Conservation (phyloP, 73 alveolate genomes). For the Effrenium voratum region DNA sequence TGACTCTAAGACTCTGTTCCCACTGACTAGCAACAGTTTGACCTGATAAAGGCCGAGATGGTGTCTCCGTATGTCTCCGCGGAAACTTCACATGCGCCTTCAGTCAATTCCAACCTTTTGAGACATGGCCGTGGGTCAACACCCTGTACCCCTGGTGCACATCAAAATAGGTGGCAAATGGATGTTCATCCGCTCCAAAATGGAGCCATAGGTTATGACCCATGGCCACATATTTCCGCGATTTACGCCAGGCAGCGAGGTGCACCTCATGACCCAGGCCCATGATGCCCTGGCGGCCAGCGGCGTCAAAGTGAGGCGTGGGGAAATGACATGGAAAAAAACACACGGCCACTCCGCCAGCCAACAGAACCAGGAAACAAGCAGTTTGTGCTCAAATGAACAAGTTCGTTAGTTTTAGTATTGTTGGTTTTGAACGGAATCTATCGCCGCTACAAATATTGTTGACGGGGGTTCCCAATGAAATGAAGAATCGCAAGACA, state of each 20-base stretch:
- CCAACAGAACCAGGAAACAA: too few species aligned
- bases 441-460: too few species aligned
- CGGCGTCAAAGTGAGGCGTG: slow-evolving; percentile 77
- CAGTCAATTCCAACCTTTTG: not conserved
- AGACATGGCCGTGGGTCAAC: not conserved
- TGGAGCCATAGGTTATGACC: not conserved
- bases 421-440: too few species aligned
- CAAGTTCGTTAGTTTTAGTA: too few species aligned
- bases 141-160: not conserved
- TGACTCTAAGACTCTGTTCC: not conserved
- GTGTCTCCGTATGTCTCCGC: not conserved
- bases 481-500: too few species aligned
- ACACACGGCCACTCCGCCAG: too few species aligned
- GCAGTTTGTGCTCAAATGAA: too few species aligned
- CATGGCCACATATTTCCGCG: not conserved
- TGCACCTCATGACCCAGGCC: slow-evolving; percentile 76
- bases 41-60: not conserved
- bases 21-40: not conserved
- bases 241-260: slow-evolving; percentile 43
- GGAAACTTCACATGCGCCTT: not conserved
- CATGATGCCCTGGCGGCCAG: slow-evolving; percentile 74
- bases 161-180: not conserved
- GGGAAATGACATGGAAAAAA: too few species aligned
- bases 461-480: too few species aligned
- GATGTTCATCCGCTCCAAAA: not conserved